phyloP scores from a whole-genome alignment of 192 early-diverging fungal genomes.

The Coemansia sp. region DNA sequence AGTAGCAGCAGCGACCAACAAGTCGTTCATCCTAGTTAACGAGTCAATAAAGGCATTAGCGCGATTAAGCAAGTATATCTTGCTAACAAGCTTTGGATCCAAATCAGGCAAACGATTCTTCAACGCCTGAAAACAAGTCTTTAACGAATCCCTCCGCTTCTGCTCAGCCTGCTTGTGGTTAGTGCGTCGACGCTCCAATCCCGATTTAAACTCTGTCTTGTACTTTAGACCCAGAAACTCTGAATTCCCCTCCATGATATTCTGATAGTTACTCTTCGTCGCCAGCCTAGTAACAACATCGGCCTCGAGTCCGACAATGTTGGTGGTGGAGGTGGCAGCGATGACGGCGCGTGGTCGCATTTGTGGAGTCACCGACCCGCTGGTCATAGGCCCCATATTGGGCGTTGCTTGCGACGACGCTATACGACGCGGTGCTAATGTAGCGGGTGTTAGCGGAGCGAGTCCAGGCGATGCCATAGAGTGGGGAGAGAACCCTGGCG shows the following conservation, averaged over 20 bases:
- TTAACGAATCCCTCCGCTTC: constrained; percentile 91
- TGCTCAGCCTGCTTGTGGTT: constrained; percentile 97
- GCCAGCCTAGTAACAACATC: constrained; percentile 60
- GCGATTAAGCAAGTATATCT: constrained; percentile 78
- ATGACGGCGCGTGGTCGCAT: constrained; percentile 17
- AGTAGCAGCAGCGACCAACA: constrained; percentile 18
- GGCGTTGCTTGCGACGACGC: constrained; percentile 19
- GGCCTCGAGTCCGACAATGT: constrained; percentile 39
- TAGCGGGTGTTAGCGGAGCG: neutral
- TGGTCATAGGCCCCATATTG: constrained; percentile 4
- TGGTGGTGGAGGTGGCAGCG: constrained; percentile 47
- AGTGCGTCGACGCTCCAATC: constrained; percentile 80
- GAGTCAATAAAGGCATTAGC: constrained; percentile 64
- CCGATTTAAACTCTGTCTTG: constrained; percentile 72
- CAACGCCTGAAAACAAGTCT: constrained; percentile 86
- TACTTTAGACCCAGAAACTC: constrained; percentile 79
- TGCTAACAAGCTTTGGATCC: constrained; percentile 82
- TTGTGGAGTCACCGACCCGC: constrained; percentile 17
- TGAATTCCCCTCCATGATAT: constrained; percentile 84
- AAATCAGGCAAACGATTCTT: constrained; percentile 70
- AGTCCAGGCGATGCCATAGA: neutral
- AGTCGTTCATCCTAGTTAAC: constrained; percentile 29
- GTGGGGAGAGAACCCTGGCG: constrained; percentile 14
- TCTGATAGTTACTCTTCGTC: constrained; percentile 83
- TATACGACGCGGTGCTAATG: neutral